Base-by-base conservation (phyloP, 1,139 yeast species). In the Suhomyces terraborum region DNA sequence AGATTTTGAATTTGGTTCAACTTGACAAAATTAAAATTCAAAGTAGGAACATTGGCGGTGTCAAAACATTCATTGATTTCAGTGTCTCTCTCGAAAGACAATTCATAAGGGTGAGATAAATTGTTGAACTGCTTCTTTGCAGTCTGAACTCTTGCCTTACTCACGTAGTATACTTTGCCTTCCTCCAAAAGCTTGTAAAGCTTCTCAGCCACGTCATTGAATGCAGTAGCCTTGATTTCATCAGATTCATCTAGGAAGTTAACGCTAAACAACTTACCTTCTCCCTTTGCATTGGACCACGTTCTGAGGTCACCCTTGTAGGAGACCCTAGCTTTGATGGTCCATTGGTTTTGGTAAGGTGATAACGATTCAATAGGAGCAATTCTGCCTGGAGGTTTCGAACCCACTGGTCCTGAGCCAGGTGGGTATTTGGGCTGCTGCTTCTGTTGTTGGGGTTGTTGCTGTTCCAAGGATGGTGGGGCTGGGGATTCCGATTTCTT, bases 161-260 rank as follows among this genome's bases (percentile, higher is more conserved):
- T 79, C 25, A 94, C 73, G 55, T 84, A 88, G 61, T 88, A 94
- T 5, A 88, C 95, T 59, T 86, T 84, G 24, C 96, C 97, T 58
- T 89, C 98, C 61, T 86, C 86, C 45, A 94, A 70, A 35, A 80
- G 57, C 52, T 84, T 85, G 64, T 79, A 84, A 56, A 79, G 84
- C 57, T 79, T 80, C 47, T 87, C 95, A 6, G 94, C 97, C 50
- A 79, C 77, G 33, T 88, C 94, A 59, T 87, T 88, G 65, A 94
- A 94, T 4, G 95, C 97, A 7, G 98, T 89, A 12, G 96, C 98
- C 56, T 95, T 79, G 54, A 94, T 94, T 67, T 93, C 98, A 55
- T 95, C 96, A 6, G 96, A 85, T 60, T 94, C 96, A 60, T 94
- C 99, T 49, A 91, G 69, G 50, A 94, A 80, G 53, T 89, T 88